phyloP scores from a whole-genome alignment of 106 monocot genomes.

The Amphibolis antarctica region DNA sequence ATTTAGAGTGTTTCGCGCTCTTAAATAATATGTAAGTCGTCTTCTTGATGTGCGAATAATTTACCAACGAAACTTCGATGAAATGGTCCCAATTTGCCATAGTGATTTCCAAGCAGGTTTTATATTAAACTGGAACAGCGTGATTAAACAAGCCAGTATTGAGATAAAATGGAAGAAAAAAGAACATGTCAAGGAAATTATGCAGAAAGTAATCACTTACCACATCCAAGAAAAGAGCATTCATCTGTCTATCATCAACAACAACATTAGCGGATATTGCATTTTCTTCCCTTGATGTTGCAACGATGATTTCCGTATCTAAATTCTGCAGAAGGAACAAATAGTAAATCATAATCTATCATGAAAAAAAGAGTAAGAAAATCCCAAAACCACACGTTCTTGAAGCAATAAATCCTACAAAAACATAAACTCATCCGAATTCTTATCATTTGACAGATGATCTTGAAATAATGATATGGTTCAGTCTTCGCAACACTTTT shows the following conservation, averaged over 20 bases:
- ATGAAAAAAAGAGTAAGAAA: background rate
- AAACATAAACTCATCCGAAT: too few relatives aligned
- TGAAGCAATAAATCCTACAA: too few relatives aligned
- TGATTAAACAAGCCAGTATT: too few relatives aligned
- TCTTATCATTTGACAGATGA: too few relatives aligned
- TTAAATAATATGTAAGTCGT: too few relatives aligned
- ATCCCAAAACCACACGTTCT: too few relatives aligned
- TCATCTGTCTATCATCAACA: slow-evolving; percentile 86
- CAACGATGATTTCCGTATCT: slow-evolving; percentile 85
- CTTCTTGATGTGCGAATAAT: background rate
- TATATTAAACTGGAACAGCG: background rate
- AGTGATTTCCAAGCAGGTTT: background rate
- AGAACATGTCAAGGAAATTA: background rate
- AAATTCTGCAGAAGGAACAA: slow-evolving; percentile 39
- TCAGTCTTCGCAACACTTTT: too few relatives aligned
- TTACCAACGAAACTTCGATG: background rate
- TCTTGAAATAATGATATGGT: too few relatives aligned
- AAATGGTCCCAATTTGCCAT: background rate
- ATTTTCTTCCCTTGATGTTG: slow-evolving; percentile 52
- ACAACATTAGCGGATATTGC: slow-evolving; percentile 77
- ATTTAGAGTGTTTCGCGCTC: too few relatives aligned
- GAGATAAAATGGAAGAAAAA: too few relatives aligned
- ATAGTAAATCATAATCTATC: background rate
- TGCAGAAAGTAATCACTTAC: slow-evolving; percentile 22
- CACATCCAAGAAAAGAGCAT: slow-evolving; percentile 89